phyloP scores from a whole-genome alignment of 768 basidiomycete genomes.

The Cystobasidium onofrii region DNA sequence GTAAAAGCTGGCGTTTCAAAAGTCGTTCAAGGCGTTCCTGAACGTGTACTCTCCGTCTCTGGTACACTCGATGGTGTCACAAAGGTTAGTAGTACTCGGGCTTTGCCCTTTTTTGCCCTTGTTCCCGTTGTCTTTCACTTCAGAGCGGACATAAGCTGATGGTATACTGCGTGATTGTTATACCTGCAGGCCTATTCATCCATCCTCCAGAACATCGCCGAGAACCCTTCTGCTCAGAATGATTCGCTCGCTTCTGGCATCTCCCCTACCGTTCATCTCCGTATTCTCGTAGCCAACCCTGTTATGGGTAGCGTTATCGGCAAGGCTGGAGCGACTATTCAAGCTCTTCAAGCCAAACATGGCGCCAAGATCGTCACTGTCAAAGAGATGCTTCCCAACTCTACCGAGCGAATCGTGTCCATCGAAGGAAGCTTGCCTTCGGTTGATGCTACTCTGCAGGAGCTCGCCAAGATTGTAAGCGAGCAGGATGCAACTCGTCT shows the following conservation, averaged over 20 bases:
- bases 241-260: constrained; percentile 53
- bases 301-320: constrained; percentile 99
- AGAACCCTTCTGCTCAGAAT: constrained; percentile 58
- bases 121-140: neutral
- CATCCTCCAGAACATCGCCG: constrained; percentile 60
- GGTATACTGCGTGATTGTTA: neutral
- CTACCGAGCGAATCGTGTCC: constrained; percentile 96
- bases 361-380: constrained; percentile 97
- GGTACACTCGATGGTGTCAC: constrained; percentile 88
- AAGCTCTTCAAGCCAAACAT: constrained; percentile 92
- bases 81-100: constrained; percentile 54
- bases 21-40: constrained; percentile 93
- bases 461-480: constrained; percentile 57
- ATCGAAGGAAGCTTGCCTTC: constrained; percentile 88
- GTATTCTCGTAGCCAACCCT: constrained; percentile 96
- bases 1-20: constrained; percentile 99
- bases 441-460: constrained; percentile 85
- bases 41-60: constrained; percentile 89
- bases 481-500: constrained; percentile 26
- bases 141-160: too few relatives aligned
- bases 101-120: neutral
- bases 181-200: constrained; percentile 73
- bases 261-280: constrained; percentile 71
- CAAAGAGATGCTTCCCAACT: constrained; percentile 98
- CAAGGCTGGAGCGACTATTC: constrained; percentile 91